Conservation (phyloP, 2,329 filamentous ascomycete species). For the Emmonsiellopsis sp. region DNA sequence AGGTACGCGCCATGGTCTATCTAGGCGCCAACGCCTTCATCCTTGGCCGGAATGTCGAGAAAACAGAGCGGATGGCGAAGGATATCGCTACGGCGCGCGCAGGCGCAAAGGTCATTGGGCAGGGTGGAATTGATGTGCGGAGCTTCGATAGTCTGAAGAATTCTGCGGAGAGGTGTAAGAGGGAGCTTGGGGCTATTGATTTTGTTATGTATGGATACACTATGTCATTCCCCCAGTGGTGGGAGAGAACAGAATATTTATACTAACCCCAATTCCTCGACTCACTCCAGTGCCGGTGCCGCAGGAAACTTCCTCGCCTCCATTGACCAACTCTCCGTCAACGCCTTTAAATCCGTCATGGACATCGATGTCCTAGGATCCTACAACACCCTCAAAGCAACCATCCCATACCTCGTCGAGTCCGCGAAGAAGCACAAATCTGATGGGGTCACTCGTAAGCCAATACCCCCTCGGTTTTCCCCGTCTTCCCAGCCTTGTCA, state of each 20-base stretch:
- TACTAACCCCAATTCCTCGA: neutral
- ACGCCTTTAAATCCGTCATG: slow-evolving; percentile 91
- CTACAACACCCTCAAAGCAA: slow-evolving; percentile 91
- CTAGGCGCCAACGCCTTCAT: slow-evolving; percentile 92
- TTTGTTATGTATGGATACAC: slow-evolving; percentile 65
- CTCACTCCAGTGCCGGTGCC: slow-evolving; percentile 62
- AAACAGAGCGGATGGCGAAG: slow-evolving; percentile 71
- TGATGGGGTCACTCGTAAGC: slow-evolving; percentile 46
- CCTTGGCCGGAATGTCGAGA: slow-evolving; percentile 77
- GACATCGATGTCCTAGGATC: slow-evolving; percentile 93
- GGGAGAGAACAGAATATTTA: neutral
- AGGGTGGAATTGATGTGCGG: slow-evolving; percentile 68
- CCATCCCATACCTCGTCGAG: slow-evolving; percentile 67
- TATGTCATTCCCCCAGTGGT: neutral
- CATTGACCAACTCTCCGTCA: slow-evolving; percentile 69
- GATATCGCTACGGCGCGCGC: slow-evolving; percentile 72
- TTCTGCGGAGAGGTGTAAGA: slow-evolving; percentile 69
- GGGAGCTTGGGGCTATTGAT: slow-evolving; percentile 80
- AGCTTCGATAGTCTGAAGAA: slow-evolving; percentile 58
- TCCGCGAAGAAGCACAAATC: slow-evolving; percentile 58
- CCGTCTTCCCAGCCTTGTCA: neutral
- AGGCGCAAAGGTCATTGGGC: slow-evolving; percentile 77
- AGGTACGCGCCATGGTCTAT: slow-evolving; percentile 82
- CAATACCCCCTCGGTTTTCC: neutral
- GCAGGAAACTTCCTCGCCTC: slow-evolving; percentile 93